These are phyloP conservation scores for Adansonia grandidieri DNA, from an alignment of 441 rosid species.

Conservation along the genomic window DNA sequence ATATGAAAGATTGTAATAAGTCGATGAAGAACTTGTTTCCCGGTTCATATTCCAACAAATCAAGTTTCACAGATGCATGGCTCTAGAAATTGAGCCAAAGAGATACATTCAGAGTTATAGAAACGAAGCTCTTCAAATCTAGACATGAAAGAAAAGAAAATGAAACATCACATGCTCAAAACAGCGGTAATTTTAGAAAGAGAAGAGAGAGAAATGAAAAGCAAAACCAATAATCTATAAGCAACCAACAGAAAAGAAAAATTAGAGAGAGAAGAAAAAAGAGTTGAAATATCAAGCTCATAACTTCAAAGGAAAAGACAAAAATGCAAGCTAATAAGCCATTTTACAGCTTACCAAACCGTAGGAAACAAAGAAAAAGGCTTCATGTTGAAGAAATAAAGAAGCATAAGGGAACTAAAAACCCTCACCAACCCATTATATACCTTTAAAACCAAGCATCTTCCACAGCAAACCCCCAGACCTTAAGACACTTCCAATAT, in stretches of 20 bases:
- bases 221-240: constrained; percentile 26
- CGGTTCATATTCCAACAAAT: constrained; percentile 26
- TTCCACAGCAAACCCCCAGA: constrained; percentile 27
- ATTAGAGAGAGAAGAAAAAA: constrained; percentile 22
- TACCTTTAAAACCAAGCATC: constrained; percentile 57
- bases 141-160: constrained; percentile 1
- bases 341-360: constrained; percentile 61
- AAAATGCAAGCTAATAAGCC: constrained; percentile 43
- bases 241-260: constrained; percentile 23
- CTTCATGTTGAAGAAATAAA: constrained; percentile 52
- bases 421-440: constrained; percentile 55
- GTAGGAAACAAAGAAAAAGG: constrained; percentile 46
- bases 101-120: constrained; percentile 11
- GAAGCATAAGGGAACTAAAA: constrained; percentile 34
- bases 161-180: constrained; percentile 24
- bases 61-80: constrained; percentile 29
- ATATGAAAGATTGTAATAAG: not conserved
- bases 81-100: constrained; percentile 24
- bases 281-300: constrained; percentile 37
- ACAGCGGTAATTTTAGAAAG: constrained; percentile 19
- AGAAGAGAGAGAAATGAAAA: constrained; percentile 4
- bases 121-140: constrained; percentile 22
- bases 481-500: constrained; percentile 19
- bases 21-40: not conserved
- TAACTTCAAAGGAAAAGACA: constrained; percentile 45